phyloP scores from a whole-genome alignment of 345 rosid species.

The Barbarea vulgaris region DNA sequence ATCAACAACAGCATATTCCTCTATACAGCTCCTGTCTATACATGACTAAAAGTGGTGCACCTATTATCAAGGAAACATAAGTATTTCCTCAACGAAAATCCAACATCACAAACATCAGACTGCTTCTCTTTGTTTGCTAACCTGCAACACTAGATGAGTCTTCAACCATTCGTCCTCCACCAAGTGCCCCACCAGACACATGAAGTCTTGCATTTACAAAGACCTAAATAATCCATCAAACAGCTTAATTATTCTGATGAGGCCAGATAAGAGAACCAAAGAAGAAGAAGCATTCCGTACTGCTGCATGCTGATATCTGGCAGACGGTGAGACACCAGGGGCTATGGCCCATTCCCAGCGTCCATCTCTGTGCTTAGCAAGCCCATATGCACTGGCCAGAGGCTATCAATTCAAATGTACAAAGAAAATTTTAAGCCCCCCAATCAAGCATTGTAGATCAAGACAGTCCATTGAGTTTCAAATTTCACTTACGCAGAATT shows the following conservation, averaged over 20 bases:
- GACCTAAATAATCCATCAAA: slow-evolving; percentile 51
- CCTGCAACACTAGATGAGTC: slow-evolving; percentile 96
- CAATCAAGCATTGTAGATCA: slow-evolving; percentile 14
- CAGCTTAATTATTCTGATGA: slow-evolving; percentile 22
- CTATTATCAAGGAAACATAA: background rate
- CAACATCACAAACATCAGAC: slow-evolving; percentile 23
- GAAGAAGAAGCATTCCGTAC: slow-evolving; percentile 48
- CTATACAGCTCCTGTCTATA: slow-evolving; percentile 1
- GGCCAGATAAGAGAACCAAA: slow-evolving; percentile 14
- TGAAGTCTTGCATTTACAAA: slow-evolving; percentile 95
- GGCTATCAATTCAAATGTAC: slow-evolving; percentile 56
- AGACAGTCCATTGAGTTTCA: slow-evolving; percentile 29
- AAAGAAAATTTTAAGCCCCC: background rate
- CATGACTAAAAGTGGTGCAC: slow-evolving; percentile 16
- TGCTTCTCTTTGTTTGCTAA: slow-evolving; percentile 35
- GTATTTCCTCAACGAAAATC: slow-evolving; percentile 5
- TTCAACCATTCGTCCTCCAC: slow-evolving; percentile 98
- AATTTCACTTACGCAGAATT: slow-evolving; percentile 3
- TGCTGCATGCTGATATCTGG: slow-evolving; percentile 98
- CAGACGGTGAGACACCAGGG: slow-evolving; percentile 94
- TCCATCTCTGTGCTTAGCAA: slow-evolving; percentile 96
- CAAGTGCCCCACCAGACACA: slow-evolving; percentile 98
- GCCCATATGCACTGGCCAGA: slow-evolving; percentile 92
- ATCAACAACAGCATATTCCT: slow-evolving; percentile 16
- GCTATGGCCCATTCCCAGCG: slow-evolving; percentile 99